Base-by-base conservation (phyloP, 345 rosid genomes). In the Syzygium grande region DNA sequence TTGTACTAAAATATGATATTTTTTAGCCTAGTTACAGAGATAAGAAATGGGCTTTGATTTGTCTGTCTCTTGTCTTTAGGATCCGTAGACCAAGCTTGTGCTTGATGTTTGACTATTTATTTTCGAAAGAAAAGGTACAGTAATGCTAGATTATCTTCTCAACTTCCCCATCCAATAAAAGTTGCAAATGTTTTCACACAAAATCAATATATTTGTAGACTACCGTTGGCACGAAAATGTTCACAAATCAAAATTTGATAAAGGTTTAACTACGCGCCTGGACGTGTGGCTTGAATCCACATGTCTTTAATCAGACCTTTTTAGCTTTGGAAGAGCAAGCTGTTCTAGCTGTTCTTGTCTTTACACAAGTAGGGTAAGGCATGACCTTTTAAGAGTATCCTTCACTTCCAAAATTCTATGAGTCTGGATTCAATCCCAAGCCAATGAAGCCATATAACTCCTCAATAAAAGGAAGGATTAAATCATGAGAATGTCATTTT, bases 391-490 rank as follows among this genome's bases (percentile, higher is more conserved):
- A 9, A 25, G 29, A 58, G 29, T 58, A 25, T 58, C 65, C 5
- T 58, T 58, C 65, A 11, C 29, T 9, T 58, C 14, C 29, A 11
- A 58, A 29, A 11, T 27, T 58, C 61, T 56, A 25, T 25, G 65
- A 58, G 65, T 58, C 6, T 25, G 29, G 65, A 25, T 11, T 25
- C 13, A 11, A 25, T 58, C 29, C 15, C 65, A 25, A 25, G 29
- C 93, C 4, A 92, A 94, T 11, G 65, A 58, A 58, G 14, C 15
- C 14, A 58, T 11, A 25, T 25, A 25, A 25, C 15, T 25, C 29
- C 29, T 12, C 14, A 58, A 11, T 58, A 58, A 25, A 25, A 51
- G 29, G 65, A 58, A 58, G 65, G 23, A 25, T 11, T 58, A 58
- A 25, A 58, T 58, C 65, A 58, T 58, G 15, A 58, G 29, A 58